Conservation (phyloP, 2,329 filamentous ascomycete genomes). For the Hymenoscyphus fraxineus region DNA sequence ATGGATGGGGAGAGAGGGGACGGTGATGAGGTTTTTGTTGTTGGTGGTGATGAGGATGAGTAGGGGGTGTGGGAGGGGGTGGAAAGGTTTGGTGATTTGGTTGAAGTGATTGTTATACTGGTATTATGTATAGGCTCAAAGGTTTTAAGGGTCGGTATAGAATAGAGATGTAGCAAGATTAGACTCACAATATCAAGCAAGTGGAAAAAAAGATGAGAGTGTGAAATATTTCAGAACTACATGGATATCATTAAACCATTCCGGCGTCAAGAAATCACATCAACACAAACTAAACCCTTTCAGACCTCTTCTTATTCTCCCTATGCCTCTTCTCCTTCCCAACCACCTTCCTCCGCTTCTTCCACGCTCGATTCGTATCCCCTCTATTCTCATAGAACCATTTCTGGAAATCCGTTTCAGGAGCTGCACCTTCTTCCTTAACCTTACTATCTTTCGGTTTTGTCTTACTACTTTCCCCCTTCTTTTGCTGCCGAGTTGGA, state of each 20-base stretch:
- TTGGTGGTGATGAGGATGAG: background rate
- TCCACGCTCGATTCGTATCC: constrained; percentile 63
- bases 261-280: background rate
- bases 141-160: no score
- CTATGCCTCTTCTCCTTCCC: constrained; percentile 64
- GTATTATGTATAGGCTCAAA: no score
- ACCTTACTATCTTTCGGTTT: constrained; percentile 19
- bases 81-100: background rate
- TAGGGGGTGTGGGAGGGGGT: background rate
- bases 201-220: no score
- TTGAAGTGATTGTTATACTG: background rate
- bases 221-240: no score
- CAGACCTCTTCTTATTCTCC: constrained; percentile 55
- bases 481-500: constrained; percentile 24
- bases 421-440: constrained; percentile 14
- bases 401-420: constrained; percentile 54
- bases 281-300: constrained; percentile 14
- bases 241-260: constrained; percentile 2
- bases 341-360: constrained; percentile 57
- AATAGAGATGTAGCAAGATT: no score
- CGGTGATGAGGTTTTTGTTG: background rate
- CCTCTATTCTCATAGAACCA: constrained; percentile 67
- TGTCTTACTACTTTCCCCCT: constrained; percentile 29
- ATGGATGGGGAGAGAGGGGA: background rate
- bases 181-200: no score